Evolutionary conservation across 768 basidiomycete species (phyloP), one percentile per base, ranked within the genome.

Genomic region (Boletus rufocinnamomeus): DNA sequence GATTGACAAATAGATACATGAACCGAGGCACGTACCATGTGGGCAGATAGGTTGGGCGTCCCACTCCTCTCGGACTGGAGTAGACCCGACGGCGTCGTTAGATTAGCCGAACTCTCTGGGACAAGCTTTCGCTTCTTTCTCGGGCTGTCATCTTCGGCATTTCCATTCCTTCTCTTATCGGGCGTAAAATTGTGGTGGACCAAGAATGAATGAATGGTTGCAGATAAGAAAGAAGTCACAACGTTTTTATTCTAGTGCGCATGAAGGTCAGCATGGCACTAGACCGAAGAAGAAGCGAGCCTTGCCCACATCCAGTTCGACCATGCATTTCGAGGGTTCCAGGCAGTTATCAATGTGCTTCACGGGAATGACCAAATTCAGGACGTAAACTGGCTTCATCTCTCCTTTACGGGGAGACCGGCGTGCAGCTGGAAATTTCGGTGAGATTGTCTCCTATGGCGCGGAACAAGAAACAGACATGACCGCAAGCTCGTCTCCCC

Each of bases 331-430:
- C 19, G 83, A 76, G n/a, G 94, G 92, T 62, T 91, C 93, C 30
- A 94, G 67, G 58, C 84, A 84, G 56, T 89, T 88, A 67, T 97
- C 93, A 10, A 97, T 77, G 28, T 85, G 76, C 27, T 76, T 74
- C 3, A 84, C 74, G 45, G 92, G 85, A 21, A 95, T 74, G 10
- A 76, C 79, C 58, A 98, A 68, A 67, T 91, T 86, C 48, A 98
- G 76, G 47, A 94, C 88, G 70, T 91, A 98, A 59, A 94, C 84
- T 6, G 94, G 86, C 70, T 84, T 84, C 72, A 85, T 86, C 67
- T 93, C 92, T 25, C 76, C 72, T 73, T 91, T 93, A 41, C 88
- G 84, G 34, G 93, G 90, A 35, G 93, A 89, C 35, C 88, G 81
- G 58, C 90, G 84, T 45, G 67, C 67, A 50, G 75, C 89, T 91